These are phyloP conservation scores for Kwoniella mangroviensis DNA, from an alignment of 768 basidiomycete genomes.

Conservation along the genomic window DNA sequence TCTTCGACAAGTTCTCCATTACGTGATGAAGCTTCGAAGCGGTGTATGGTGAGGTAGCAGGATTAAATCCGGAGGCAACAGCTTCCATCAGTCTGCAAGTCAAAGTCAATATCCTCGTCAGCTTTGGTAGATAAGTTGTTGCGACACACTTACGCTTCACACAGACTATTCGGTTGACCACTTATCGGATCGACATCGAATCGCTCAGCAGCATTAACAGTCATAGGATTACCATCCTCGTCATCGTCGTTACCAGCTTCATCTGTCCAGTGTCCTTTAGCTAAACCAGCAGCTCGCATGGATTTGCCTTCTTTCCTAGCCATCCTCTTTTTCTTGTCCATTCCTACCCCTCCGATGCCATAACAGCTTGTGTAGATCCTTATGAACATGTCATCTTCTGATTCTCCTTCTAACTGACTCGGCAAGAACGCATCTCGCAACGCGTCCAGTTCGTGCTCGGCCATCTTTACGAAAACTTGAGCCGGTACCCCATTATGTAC, in stretches of 20 bases:
- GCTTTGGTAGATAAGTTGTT: not conserved
- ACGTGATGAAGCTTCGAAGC: slow-evolving; percentile 34
- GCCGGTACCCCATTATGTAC: slow-evolving; percentile 38
- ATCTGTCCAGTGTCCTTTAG: slow-evolving; percentile 14
- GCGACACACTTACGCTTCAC: slow-evolving; percentile 39
- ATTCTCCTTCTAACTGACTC: slow-evolving; percentile 21
- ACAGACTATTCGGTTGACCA: slow-evolving; percentile 36
- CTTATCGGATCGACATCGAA: slow-evolving; percentile 39
- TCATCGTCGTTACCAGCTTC: slow-evolving; percentile 13
- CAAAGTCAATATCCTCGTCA: not conserved
- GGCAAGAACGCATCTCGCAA: slow-evolving; percentile 28
- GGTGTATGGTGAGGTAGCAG: slow-evolving; percentile 30
- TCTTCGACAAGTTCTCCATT: slow-evolving; percentile 22
- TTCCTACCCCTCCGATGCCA: slow-evolving; percentile 37
- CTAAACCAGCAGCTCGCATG: slow-evolving; percentile 31
- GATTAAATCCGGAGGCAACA: slow-evolving; percentile 37
- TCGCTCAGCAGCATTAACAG: slow-evolving; percentile 15
- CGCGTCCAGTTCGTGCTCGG: slow-evolving; percentile 26
- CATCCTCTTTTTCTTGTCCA: slow-evolving; percentile 37
- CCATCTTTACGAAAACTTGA: slow-evolving; percentile 26
- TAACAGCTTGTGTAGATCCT: slow-evolving; percentile 30
- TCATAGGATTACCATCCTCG: slow-evolving; percentile 14
- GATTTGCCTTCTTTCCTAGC: slow-evolving; percentile 26
- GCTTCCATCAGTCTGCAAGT: slow-evolving; percentile 31
- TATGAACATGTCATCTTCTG: slow-evolving; percentile 20